phyloP scores from a whole-genome alignment of 495 filamentous ascomycete genomes.

The Ramalina intermedia region DNA sequence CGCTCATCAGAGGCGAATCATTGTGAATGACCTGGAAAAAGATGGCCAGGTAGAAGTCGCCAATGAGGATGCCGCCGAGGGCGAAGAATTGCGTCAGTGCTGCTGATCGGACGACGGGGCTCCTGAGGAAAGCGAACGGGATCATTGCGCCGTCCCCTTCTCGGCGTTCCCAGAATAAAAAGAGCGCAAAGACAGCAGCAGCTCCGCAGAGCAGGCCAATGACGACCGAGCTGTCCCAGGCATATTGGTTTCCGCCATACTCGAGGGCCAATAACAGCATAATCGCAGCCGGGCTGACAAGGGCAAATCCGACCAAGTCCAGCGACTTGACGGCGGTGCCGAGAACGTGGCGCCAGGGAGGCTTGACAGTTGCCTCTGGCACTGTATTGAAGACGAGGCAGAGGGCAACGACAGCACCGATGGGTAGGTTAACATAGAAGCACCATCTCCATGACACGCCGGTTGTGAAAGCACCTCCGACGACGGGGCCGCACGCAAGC shows the following conservation, averaged over 20 bases:
- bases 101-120: slow-evolving; percentile 22
- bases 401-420: slow-evolving; percentile 37
- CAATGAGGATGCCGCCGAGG: slow-evolving; percentile 16
- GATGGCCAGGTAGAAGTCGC: slow-evolving; percentile 22
- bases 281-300: slow-evolving; percentile 30
- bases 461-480: slow-evolving; percentile 45
- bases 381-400: slow-evolving; percentile 34
- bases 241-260: slow-evolving; percentile 24
- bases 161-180: slow-evolving; percentile 31
- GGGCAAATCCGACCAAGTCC: slow-evolving; percentile 30
- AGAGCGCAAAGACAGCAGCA: slow-evolving; percentile 28
- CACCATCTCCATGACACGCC: slow-evolving; percentile 42
- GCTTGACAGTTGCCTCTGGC: slow-evolving; percentile 29
- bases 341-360: slow-evolving; percentile 23
- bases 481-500: slow-evolving; percentile 33
- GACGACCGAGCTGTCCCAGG: slow-evolving; percentile 32
- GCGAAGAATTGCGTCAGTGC: slow-evolving; percentile 8
- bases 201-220: slow-evolving; percentile 40
- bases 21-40: slow-evolving; percentile 28
- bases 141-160: slow-evolving; percentile 39
- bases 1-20: slow-evolving; percentile 21
- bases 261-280: slow-evolving; percentile 38
- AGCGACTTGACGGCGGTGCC: slow-evolving; percentile 21
- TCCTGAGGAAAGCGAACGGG: slow-evolving; percentile 22
- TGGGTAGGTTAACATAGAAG: slow-evolving; percentile 52